Base-by-base conservation (phyloP, 192 early-diverging fungal genomes). In the Podila epigama region DNA sequence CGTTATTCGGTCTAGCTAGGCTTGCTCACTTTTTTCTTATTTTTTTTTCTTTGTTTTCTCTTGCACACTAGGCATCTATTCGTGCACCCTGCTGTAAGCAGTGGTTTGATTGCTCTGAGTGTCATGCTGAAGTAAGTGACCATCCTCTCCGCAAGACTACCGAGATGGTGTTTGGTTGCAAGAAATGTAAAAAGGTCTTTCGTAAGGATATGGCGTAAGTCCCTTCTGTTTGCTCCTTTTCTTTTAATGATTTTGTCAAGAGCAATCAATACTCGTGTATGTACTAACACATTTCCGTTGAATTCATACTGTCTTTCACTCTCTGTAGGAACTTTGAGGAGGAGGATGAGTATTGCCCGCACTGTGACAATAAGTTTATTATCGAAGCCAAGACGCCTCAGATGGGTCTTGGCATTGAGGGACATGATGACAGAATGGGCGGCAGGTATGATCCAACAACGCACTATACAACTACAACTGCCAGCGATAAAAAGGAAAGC, bases 171-270 rank as follows among this genome's bases (percentile, higher is more conserved):
- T 96, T 99, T 84, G 91, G 93, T 10, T 99, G 97, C 83, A 99
- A 99, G 82, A 97, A 97, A 65, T 99, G 97, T 84, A 96, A 94
- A 88, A 98, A 98, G 83, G 90, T 92, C n/a, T 98, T 98, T 71
- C 88, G 96, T 68, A 98, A 98, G 79, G 90, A 96, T 65, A 85
- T 94, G 84, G 71, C 55, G 70, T 84, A 79, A 22, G 82, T 13
- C 5, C n/a, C 13, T 16, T 13, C 5, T 22, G 22, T 13, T 7
- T 22, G 5, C 9, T 50, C 5, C 5, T 50, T 12, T 54, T 31
- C 52, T 28, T 15, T 15, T 4, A 15, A 8, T 31, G 52, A 54
- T 27, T 32, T 31, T 32, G 29, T 27, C 20, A 28, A 27, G 52
- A 32, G 29, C 48, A 12, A 50, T 25, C n/a, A n/a, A 7, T 6